Percentiles rank a stretch among this genome's conserved stretches.
phyloP scores from a whole-genome alignment of 1,139 yeast genomes.

The Groenewaldozyma auringiensis region DNA sequence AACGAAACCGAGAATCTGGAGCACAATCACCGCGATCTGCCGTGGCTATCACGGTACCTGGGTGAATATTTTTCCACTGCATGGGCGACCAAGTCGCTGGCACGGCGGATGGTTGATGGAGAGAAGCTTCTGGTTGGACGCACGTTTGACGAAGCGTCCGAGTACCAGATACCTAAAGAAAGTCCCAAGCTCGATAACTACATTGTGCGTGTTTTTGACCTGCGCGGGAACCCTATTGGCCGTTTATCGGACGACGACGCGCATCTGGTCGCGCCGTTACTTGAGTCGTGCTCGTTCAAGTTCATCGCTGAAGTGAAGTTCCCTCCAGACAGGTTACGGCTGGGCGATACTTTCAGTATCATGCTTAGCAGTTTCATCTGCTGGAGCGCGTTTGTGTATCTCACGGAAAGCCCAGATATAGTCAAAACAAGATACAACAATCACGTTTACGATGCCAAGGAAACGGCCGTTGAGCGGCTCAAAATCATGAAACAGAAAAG shows the following conservation, averaged over 20 bases:
- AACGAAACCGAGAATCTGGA: background rate
- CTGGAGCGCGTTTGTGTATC: conserved; percentile 41
- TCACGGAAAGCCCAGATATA: conserved; percentile 8
- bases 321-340: conserved; percentile 38
- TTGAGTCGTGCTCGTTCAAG: conserved; percentile 52
- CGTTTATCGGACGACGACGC: conserved; percentile 70
- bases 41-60: background rate
- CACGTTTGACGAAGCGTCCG: conserved; percentile 34
- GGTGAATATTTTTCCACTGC: background rate
- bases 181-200: conserved; percentile 14
- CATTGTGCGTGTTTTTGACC: conserved; percentile 29
- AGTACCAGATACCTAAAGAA: conserved; percentile 35
- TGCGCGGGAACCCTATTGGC: conserved; percentile 56
- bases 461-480: conserved; percentile 48
- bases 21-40: background rate
- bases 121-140: background rate
- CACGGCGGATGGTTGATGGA: background rate
- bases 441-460: conserved; percentile 31
- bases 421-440: conserved; percentile 5
- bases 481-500: conserved; percentile 52
- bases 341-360: conserved; percentile 65
- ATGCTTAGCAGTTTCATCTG: conserved; percentile 57
- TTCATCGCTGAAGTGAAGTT: conserved; percentile 36
- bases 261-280: conserved; percentile 55
- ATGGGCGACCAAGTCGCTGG: background rate